Evolutionary conservation across 2,329 filamentous ascomycete genomes (phyloP).

Genomic region (Shiraia bambusicola): DNA sequence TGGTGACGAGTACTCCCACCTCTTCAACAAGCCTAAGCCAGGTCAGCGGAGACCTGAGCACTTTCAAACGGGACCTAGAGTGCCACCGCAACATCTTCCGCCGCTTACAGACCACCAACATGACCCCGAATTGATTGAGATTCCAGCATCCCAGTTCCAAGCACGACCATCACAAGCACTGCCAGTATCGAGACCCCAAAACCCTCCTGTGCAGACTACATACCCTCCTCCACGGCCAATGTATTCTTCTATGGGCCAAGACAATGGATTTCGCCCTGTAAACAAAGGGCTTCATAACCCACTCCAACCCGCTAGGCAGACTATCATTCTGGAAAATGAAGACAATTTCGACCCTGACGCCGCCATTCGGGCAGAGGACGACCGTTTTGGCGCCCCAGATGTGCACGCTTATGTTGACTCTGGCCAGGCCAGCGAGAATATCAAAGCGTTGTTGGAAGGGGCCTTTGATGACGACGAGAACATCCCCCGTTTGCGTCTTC

Average conservation of each 20-base stretch:
- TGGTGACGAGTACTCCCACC: constrained; percentile 37
- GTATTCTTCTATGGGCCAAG: constrained; percentile 54
- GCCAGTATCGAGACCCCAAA: constrained; percentile 51
- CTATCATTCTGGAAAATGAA: constrained; percentile 46
- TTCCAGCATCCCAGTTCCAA: constrained; percentile 38
- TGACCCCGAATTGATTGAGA: constrained; percentile 34
- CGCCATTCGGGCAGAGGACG: constrained; percentile 48
- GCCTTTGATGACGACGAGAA: constrained; percentile 73
- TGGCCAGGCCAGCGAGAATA: constrained; percentile 69
- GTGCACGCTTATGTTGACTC: constrained; percentile 67
- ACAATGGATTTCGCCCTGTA: constrained; percentile 45
- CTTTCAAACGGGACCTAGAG: constrained; percentile 41
- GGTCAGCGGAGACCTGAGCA: constrained; percentile 54
- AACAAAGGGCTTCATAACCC: constrained; percentile 33
- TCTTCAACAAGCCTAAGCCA: constrained; percentile 56
- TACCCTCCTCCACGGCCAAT: constrained; percentile 54
- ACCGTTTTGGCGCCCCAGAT: constrained; percentile 56
- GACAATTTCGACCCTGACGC: constrained; percentile 53
- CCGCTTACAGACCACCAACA: constrained; percentile 7
- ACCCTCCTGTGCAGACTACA: constrained; percentile 47
- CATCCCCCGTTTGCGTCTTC: constrained; percentile 48
- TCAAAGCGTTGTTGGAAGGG: constrained; percentile 80
- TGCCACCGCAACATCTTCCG: constrained; percentile 23
- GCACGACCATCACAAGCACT: constrained; percentile 25
- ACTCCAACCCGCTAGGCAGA: constrained; percentile 40